Base-by-base conservation (phyloP, 2,329 filamentous ascomycete species). In the Arthrobotrys entomopaga region DNA sequence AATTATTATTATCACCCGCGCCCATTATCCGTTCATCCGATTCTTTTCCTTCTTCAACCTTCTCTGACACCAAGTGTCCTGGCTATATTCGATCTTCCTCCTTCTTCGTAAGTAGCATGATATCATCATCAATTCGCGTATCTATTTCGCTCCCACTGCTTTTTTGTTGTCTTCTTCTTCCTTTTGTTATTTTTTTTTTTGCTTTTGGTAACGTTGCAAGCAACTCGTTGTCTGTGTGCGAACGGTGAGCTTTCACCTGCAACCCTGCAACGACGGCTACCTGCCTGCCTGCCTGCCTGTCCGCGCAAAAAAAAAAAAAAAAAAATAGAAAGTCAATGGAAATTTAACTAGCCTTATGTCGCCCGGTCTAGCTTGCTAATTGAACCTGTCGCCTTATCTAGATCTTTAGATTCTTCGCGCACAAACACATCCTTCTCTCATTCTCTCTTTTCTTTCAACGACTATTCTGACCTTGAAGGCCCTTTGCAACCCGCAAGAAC, bases 161-260 rank as follows among this genome's bases (percentile, higher is more conserved):
- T 34, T n/a, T 26, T 34, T 34, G 29, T 34, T 34, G 29, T 34
- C 29, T 34, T 43, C 11, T 42, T 22, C 20, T 1, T 26, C 48
- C 66, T 73, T 73, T 73, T 65, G 54, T 49, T 66, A n/a, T n/a
- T 22, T 22, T 1, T 26, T 56, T 73, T 73, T 73, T 73, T 65
- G 54, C 56, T 66, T 73, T 66, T 65, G 53, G 48, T n/a, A n/a
- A n/a, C n/a, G n/a, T 40, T 50, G 24, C 29, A 26, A 60, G 59
- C 67, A 66, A 56, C 53, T 42, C 29, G 29, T 16, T 42, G 46
- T 38, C 50, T 15, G 2, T 19, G 15, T 46, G 13, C 13, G 49
- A 49, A 22, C 29, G 16, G 20, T 52, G 52, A 65, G 63, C 64
- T 61, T 49, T 38, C 10, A 65, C n/a, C 16, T 10, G 11, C 15